Percentiles rank a stretch among this genome's conserved stretches.
Conservation (phyloP, 257 asterid genomes). For the Solanum sitiens region DNA sequence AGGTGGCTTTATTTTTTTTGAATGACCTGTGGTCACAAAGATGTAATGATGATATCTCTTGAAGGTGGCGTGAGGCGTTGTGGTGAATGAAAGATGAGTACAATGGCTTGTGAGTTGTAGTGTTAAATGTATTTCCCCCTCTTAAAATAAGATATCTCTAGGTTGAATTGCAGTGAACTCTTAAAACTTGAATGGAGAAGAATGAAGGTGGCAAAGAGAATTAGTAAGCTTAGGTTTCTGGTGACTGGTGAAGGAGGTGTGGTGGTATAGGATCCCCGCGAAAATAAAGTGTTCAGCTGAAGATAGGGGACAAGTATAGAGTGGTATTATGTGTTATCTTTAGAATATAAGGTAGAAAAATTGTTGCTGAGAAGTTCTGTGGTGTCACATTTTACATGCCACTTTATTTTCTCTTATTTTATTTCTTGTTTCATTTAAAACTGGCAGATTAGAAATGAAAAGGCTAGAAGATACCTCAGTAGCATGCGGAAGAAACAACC, state of each 20-base stretch:
- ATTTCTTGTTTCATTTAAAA: conserved; percentile 9
- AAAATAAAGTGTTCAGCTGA: background rate
- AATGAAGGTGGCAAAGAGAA: background rate
- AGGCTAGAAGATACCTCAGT: conserved; percentile 92
- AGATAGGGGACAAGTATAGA: background rate
- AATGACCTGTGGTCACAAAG: background rate
- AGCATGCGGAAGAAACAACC: conserved; percentile 83
- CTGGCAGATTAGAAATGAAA: conserved; percentile 94
- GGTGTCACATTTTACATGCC: background rate
- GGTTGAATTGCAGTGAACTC: background rate
- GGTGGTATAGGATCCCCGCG: background rate
- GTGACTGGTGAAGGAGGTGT: background rate
- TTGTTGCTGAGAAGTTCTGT: background rate
- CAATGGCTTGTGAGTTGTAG: background rate
- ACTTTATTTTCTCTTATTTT: background rate
- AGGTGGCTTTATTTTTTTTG: background rate
- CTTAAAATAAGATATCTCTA: background rate
- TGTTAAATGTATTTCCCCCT: background rate
- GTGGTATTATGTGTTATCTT: background rate
- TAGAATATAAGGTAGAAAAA: background rate
- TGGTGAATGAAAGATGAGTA: background rate
- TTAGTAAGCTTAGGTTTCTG: background rate
- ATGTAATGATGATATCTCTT: background rate
- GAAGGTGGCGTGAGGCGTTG: background rate
- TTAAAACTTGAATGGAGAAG: background rate